Percentiles rank a stretch among this genome's conserved stretches.
phyloP scores from a whole-genome alignment of 106 monocot genomes.

The Apostasia shenzhenica region DNA sequence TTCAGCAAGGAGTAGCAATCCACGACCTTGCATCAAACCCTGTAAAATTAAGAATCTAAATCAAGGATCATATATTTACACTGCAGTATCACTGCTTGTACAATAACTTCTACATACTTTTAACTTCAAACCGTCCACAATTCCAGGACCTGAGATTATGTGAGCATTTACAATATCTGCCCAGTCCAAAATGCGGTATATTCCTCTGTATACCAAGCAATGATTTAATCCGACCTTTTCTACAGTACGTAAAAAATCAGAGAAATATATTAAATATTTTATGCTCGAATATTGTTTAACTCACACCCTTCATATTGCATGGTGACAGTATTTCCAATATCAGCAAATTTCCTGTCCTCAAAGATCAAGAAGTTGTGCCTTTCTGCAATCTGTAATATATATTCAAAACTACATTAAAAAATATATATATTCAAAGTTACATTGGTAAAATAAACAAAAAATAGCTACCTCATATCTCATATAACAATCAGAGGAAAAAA shows the following conservation, averaged over 20 bases:
- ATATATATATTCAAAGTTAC: no score
- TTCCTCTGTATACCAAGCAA: conserved; percentile 42
- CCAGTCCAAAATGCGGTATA: conserved; percentile 95
- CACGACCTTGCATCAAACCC: conserved; percentile 76
- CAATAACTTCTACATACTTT: conserved; percentile 42
- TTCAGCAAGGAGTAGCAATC: conserved; percentile 83
- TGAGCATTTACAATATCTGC: conserved; percentile 98
- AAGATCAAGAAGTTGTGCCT: conserved; percentile 92
- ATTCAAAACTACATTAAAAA: background rate
- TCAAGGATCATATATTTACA: no score
- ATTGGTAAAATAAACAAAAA: no score
- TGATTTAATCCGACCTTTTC: no score
- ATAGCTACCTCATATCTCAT: no score
- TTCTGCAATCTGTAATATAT: conserved; percentile 74
- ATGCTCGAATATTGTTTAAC: no score
- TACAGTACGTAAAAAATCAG: no score
- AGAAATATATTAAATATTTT: no score
- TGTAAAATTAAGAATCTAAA: conserved; percentile 6
- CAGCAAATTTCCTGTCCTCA: conserved; percentile 98
- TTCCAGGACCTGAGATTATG: conserved; percentile 94
- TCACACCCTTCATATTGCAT: conserved; percentile 99
- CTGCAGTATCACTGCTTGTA: no score
- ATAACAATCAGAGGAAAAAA: no score
- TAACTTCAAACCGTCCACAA: conserved; percentile 89
- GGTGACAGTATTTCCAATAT: conserved; percentile 96